phyloP scores from a whole-genome alignment of 768 basidiomycete species.

The Mycena kentingensis region DNA sequence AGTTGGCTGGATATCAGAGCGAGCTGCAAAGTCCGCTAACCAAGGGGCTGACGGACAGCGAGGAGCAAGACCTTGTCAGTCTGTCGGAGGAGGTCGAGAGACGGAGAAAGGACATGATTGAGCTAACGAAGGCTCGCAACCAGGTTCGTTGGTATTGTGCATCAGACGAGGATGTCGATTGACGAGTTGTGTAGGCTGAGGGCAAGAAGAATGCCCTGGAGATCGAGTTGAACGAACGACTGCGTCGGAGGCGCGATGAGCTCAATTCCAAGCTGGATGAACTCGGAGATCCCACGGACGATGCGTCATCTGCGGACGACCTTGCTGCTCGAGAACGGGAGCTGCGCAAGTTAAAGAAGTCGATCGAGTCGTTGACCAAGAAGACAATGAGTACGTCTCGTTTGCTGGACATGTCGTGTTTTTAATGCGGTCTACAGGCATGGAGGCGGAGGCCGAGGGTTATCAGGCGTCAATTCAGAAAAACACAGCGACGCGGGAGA shows the following conservation, averaged over 20 bases:
- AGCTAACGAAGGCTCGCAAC: conserved; percentile 65
- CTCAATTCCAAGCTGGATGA: conserved; percentile 74
- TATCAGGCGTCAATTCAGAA: conserved; percentile 66
- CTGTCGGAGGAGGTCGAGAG: conserved; percentile 78
- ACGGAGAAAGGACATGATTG: conserved; percentile 68
- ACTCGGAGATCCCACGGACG: conserved; percentile 62
- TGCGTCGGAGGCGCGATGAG: conserved; percentile 80
- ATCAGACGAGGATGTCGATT: not conserved
- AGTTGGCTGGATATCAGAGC: conserved; percentile 60
- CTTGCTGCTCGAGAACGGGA: conserved; percentile 71
- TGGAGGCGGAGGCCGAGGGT: conserved; percentile 74
- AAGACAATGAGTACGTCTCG: conserved; percentile 56
- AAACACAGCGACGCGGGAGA: conserved; percentile 65
- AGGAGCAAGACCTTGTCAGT: conserved; percentile 62
- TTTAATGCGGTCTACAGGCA: conserved; percentile 43
- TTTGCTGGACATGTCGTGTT: not conserved
- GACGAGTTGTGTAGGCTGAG: conserved; percentile 52
- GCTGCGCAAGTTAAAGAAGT: conserved; percentile 61
- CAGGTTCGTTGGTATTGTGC: conserved; percentile 42
- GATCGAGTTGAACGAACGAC: conserved; percentile 90
- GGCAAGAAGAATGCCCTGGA: conserved; percentile 79
- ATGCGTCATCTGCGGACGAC: conserved; percentile 62
- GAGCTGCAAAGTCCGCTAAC: conserved; percentile 79
- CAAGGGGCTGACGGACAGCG: conserved; percentile 70
- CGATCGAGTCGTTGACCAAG: conserved; percentile 65